phyloP scores from a whole-genome alignment of 495 filamentous ascomycete species.

The Penicillium ochrochloron region DNA sequence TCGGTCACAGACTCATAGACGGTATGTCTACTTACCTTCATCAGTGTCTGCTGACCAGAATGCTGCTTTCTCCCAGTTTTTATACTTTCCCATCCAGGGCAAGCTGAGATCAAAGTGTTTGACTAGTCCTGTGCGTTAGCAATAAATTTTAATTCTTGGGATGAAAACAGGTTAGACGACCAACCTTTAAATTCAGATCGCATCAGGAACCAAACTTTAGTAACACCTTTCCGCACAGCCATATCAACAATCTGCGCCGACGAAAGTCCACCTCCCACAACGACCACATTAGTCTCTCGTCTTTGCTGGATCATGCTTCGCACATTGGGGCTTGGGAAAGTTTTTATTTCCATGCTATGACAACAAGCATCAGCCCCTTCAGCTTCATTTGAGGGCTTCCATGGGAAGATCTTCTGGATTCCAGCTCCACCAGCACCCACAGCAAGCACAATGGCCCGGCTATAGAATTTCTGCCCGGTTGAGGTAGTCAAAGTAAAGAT shows the following conservation, averaged over 20 bases:
- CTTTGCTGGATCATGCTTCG: constrained; percentile 50
- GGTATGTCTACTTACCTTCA: constrained; percentile 39
- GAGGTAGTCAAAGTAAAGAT: constrained; percentile 59
- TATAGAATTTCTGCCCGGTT: constrained; percentile 49
- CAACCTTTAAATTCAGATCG: constrained; percentile 57
- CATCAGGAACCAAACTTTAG: constrained; percentile 61
- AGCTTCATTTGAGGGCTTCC: constrained; percentile 41
- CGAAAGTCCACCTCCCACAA: constrained; percentile 66
- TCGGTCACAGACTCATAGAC: not conserved
- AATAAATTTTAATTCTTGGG: not conserved
- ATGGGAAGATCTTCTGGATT: constrained; percentile 52
- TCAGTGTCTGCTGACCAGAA: constrained; percentile 66
- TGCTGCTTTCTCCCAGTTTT: constrained; percentile 63
- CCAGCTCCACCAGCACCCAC: constrained; percentile 56
- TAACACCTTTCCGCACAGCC: constrained; percentile 56
- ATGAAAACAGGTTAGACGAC: not conserved
- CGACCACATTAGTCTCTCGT: constrained; percentile 55
- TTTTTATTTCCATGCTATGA: constrained; percentile 59
- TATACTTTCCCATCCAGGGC: constrained; percentile 69
- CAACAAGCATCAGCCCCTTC: constrained; percentile 49
- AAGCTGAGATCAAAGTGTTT: constrained; percentile 69
- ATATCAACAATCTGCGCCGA: constrained; percentile 64
- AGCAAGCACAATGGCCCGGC: constrained; percentile 59
- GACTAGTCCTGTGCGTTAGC: constrained; percentile 32
- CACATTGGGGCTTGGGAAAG: constrained; percentile 52